Evolutionary conservation across 352 stramenopile genomes (phyloP).

Genomic region (Phytophthora multivora): DNA sequence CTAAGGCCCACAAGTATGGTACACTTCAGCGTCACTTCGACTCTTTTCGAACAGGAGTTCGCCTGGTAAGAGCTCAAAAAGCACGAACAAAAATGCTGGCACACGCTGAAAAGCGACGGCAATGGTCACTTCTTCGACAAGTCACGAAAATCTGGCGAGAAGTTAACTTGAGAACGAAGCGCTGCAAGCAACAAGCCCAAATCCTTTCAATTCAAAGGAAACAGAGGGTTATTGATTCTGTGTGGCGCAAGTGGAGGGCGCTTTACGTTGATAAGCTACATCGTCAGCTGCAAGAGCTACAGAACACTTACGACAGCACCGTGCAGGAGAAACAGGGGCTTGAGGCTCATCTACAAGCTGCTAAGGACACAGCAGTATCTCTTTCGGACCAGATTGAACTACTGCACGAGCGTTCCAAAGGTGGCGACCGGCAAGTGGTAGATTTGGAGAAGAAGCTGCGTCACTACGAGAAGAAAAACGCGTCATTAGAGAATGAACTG

Average conservation of each 20-base stretch:
- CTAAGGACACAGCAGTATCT: constrained; percentile 41
- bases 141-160: constrained; percentile 29
- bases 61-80: constrained; percentile 26
- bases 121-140: constrained; percentile 25
- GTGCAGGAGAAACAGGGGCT: constrained; percentile 48
- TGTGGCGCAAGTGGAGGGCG: constrained; percentile 55
- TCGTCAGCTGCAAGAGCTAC: constrained; percentile 18
- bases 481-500: constrained; percentile 25
- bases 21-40: constrained; percentile 57
- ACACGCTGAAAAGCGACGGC: constrained; percentile 33
- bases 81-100: constrained; percentile 27
- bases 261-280: constrained; percentile 24
- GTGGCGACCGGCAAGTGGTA: constrained; percentile 32
- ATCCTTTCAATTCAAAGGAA: constrained; percentile 26
- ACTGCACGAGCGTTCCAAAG: constrained; percentile 34
- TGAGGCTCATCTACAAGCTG: constrained; percentile 49
- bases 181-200: constrained; percentile 20
- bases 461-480: constrained; percentile 33
- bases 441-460: constrained; percentile 42
- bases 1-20: constrained; percentile 53
- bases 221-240: constrained; percentile 13
- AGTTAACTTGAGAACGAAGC: constrained; percentile 20
- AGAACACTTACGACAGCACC: constrained; percentile 12
- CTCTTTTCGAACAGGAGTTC: constrained; percentile 47
- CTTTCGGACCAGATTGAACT: constrained; percentile 45